Evolutionary conservation across 306 rosid species (phyloP).

Genomic region (Cercis canadensis): DNA sequence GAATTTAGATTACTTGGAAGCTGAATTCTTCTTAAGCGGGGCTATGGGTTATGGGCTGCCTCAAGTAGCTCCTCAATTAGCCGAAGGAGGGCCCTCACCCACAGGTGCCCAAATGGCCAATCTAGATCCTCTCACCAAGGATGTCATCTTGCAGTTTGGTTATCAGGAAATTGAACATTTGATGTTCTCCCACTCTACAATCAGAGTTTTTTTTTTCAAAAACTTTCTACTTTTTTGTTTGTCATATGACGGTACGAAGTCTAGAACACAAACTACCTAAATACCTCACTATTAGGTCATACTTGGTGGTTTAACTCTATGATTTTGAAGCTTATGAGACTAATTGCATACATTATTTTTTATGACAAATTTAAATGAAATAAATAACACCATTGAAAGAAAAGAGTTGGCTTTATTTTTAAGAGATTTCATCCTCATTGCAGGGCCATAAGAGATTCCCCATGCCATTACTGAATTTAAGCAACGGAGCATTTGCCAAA

Average conservation of each 20-base stretch:
- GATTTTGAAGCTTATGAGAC: no score
- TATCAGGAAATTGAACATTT: constrained; percentile 76
- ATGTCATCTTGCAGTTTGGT: constrained; percentile 61
- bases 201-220: no score
- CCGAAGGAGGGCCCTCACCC: constrained; percentile 63
- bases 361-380: no score
- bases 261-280: no score
- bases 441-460: constrained; percentile 86
- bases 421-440: not conserved
- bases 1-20: constrained; percentile 74
- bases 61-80: constrained; percentile 48
- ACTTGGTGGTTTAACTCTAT: no score
- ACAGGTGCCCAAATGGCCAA: constrained; percentile 57
- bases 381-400: not conserved
- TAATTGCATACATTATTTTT: no score
- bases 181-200: no score
- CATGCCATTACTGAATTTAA: constrained; percentile 71
- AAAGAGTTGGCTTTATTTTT: not conserved
- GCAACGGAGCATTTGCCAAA: constrained; percentile 56
- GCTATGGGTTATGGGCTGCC: constrained; percentile 66
- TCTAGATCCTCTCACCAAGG: constrained; percentile 38
- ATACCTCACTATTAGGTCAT: no score
- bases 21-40: constrained; percentile 71
- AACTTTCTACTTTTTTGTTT: no score
- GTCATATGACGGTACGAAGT: no score